Evolutionary conservation across 352 stramenopile genomes (phyloP), one percentile per base, ranked within the genome.

Genomic region (Blastocystis sp.): DNA sequence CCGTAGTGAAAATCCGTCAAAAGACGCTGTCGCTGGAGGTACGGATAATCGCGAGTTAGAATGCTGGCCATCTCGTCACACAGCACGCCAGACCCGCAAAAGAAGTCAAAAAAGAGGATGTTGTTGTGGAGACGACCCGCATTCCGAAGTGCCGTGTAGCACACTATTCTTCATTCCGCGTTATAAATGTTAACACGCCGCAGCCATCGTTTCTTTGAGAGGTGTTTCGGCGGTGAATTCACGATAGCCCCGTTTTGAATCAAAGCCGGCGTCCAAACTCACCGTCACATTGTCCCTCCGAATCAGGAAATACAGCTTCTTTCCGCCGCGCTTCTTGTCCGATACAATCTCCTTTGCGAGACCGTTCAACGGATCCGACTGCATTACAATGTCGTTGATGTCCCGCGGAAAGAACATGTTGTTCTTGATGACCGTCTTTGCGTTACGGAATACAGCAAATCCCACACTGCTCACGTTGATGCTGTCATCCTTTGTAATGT

Each of bases 361-460:
- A 21, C 28, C 38, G 19, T 9, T 62, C 7, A 84, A 59, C 34
- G 74, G 74, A 67, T 53, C 65, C 0, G 14, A 41, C 19, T 56
- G 38, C 0, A 84, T 23, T 21, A 84, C 66, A 38, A 84, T 84
- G 40, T 62, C 52, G 28, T 84, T 84, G 38, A 84, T 67, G 48
- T 84, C 74, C 2, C 74, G 48, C 21, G 74, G 74, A 56, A 84
- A 84, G 53, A 84, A 84, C 74, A 84, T 84, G 53, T 84, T 84
- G 56, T 84, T 84, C 14, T 64, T 62, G 48, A 84, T 84, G 40
- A 84, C 9, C 23, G 74, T 84, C 74, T 84, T 5, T 5, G 7
- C 19, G 23, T 84, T 9, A 53, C 53, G 10, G 1, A 21, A 3
- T 0, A 28, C 4, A 21, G 3, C 2, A 56, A 45, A n/a, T 43